Percentiles rank a stretch among this genome's conserved stretches.
Conservation (phyloP, 2,329 filamentous ascomycete species). For the Bertia moriformis region DNA sequence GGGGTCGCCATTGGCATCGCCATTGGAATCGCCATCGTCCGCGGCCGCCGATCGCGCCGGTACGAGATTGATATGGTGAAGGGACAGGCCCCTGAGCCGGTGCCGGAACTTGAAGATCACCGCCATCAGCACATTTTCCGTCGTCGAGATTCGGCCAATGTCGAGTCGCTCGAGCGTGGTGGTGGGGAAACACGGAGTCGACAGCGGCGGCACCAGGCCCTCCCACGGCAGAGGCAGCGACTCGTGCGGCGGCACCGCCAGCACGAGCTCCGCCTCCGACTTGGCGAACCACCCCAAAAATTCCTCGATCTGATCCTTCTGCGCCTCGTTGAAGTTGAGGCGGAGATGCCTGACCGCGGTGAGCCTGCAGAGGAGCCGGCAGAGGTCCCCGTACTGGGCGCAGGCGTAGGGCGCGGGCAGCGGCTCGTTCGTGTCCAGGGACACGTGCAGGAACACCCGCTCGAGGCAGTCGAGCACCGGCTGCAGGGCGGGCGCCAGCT, state of each 20-base stretch:
- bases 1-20: neutral
- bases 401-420: no score
- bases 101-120: neutral
- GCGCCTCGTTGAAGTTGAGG: slow-evolving; percentile 27
- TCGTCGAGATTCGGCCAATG: neutral
- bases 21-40: no score
- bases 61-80: neutral
- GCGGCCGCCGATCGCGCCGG: no score
- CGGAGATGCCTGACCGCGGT: slow-evolving; percentile 35
- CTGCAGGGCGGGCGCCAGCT: slow-evolving; percentile 16
- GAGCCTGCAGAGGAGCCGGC: slow-evolving; percentile 16
- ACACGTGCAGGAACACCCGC: slow-evolving; percentile 23
- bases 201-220: neutral
- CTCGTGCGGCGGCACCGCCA: neutral
- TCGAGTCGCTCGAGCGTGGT: neutral
- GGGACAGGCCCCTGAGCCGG: neutral
- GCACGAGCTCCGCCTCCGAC: neutral
- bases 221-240: neutral
- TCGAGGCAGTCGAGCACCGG: slow-evolving; percentile 28
- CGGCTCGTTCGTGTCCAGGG: slow-evolving; percentile 5
- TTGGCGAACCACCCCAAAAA: neutral
- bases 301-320: neutral
- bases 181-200: no score
- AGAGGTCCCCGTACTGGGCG: no score
- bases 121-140: neutral